phyloP scores from a whole-genome alignment of 495 filamentous ascomycete species.

The Penicillium turbatum region DNA sequence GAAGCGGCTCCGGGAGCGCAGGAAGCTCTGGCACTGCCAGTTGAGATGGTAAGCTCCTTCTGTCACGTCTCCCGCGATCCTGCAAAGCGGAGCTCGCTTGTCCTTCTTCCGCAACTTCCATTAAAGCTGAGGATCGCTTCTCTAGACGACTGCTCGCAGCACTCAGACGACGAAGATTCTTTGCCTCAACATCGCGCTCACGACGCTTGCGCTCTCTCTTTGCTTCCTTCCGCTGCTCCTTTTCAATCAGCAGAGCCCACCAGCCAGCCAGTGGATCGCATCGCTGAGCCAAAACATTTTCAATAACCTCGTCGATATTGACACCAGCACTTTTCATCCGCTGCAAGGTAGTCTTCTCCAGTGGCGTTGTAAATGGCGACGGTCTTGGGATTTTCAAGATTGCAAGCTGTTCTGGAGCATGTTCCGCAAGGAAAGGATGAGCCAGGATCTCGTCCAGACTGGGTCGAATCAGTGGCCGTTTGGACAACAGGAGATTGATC shows the following conservation, averaged over 20 bases:
- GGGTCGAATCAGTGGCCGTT: conserved; percentile 80
- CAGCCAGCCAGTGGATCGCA: conserved; percentile 90
- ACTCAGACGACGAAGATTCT: conserved; percentile 75
- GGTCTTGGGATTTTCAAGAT: conserved; percentile 83
- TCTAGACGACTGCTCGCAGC: conserved; percentile 82
- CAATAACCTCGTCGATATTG: conserved; percentile 89
- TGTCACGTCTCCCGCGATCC: conserved; percentile 50
- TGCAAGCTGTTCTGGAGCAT: conserved; percentile 83
- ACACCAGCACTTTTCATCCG: conserved; percentile 94
- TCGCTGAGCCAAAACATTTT: conserved; percentile 83
- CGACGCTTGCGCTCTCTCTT: conserved; percentile 80
- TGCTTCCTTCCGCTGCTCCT: conserved; percentile 85
- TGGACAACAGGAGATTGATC: conserved; percentile 74
- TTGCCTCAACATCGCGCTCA: conserved; percentile 76
- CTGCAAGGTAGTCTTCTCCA: conserved; percentile 88
- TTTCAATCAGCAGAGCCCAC: conserved; percentile 94
- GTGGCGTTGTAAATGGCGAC: conserved; percentile 75
- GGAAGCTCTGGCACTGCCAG: conserved; percentile 63
- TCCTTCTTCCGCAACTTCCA: conserved; percentile 72
- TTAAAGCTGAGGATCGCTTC: conserved; percentile 65
- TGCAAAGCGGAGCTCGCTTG: conserved; percentile 33
- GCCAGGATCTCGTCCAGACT: conserved; percentile 81
- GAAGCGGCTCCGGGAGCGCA: conserved; percentile 58
- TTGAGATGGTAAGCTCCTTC: conserved; percentile 52
- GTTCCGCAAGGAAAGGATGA: conserved; percentile 83